A percentile compares a stretch with the other conserved stretches of the same genome.
Conservation (phyloP, 345 rosid species). For the Noccaea bulbosa region DNA sequence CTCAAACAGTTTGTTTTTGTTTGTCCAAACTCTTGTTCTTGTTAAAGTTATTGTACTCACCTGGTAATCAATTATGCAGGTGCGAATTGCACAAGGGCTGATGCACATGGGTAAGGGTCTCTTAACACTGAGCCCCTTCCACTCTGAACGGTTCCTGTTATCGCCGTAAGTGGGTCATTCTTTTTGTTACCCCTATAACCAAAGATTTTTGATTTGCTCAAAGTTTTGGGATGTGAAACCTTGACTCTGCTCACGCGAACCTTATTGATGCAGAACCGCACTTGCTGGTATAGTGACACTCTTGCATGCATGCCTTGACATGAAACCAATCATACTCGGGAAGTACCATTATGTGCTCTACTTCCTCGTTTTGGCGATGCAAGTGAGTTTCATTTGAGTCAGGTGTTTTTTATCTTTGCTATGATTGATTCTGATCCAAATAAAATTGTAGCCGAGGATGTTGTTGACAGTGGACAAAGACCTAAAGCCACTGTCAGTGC, state of each 20-base stretch:
- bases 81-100: slow-evolving; percentile 95
- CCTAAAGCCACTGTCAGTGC: slow-evolving; percentile 81
- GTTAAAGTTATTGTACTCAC: slow-evolving; percentile 15
- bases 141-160: slow-evolving; percentile 87
- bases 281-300: slow-evolving; percentile 86
- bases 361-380: slow-evolving; percentile 95
- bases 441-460: slow-evolving; percentile 84
- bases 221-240: neutral
- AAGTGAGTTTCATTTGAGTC: slow-evolving; percentile 50
- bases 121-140: slow-evolving; percentile 85
- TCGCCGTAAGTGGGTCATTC: slow-evolving; percentile 68
- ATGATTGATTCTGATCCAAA: slow-evolving; percentile 12
- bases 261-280: slow-evolving; percentile 59
- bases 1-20: neutral
- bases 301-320: slow-evolving; percentile 90
- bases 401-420: neutral
- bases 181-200: slow-evolving; percentile 8
- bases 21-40: neutral
- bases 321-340: slow-evolving; percentile 80
- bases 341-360: slow-evolving; percentile 89
- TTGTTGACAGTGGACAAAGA: slow-evolving; percentile 83
- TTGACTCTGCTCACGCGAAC: neutral
- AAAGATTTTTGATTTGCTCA: no score
- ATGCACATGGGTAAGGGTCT: slow-evolving; percentile 96
- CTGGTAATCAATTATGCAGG: slow-evolving; percentile 53